phyloP scores from a whole-genome alignment of 2,329 filamentous ascomycete genomes.

The Colletotrichum plurivorum region DNA sequence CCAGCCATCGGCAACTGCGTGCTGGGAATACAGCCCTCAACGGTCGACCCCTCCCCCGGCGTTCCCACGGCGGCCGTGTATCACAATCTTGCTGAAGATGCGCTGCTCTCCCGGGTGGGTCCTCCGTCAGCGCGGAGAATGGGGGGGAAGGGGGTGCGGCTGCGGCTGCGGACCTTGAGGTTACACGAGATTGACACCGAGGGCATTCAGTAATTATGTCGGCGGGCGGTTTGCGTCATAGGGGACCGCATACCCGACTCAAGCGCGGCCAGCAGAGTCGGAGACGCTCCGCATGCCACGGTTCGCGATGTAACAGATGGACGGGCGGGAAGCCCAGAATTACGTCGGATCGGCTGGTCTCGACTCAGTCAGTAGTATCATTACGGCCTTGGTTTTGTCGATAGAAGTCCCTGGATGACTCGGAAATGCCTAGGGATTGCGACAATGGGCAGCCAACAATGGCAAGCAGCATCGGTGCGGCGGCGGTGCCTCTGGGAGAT shows the following conservation, averaged over 20 bases:
- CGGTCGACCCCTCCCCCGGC: slow-evolving; percentile 22
- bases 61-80: slow-evolving; percentile 29
- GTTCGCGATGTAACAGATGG: slow-evolving; percentile 18
- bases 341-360: slow-evolving; percentile 10
- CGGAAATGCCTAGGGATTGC: slow-evolving; percentile 5
- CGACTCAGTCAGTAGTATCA: neutral
- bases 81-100: slow-evolving; percentile 33
- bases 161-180: slow-evolving; percentile 13
- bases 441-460: neutral
- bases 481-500: slow-evolving; percentile 18
- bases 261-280: slow-evolving; percentile 12
- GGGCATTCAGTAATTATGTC: slow-evolving; percentile 21
- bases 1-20: no score
- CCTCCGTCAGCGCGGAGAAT: slow-evolving; percentile 15
- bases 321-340: neutral
- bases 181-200: slow-evolving; percentile 24
- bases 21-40: neutral
- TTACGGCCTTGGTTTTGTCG: no score
- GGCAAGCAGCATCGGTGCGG: neutral
- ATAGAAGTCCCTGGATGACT: neutral
- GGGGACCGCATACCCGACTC: slow-evolving; percentile 21
- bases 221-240: slow-evolving; percentile 27
- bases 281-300: slow-evolving; percentile 16
- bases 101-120: slow-evolving; percentile 29
- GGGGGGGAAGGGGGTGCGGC: neutral